Base-by-base conservation (phyloP, 2,329 filamentous ascomycete genomes). In the Cladosporium velox region DNA sequence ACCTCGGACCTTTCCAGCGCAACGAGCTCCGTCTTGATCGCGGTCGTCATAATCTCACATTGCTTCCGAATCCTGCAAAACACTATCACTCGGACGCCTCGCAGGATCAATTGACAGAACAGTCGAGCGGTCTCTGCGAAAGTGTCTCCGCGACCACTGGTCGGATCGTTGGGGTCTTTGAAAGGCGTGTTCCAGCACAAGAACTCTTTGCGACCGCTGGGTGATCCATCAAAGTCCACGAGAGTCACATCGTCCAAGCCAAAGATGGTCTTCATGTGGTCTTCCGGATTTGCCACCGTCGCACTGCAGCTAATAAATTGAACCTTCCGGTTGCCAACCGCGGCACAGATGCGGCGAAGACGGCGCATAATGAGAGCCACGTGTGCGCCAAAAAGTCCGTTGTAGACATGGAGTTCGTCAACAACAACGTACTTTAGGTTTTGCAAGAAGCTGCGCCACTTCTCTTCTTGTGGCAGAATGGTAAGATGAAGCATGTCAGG, bases 141-240 rank as follows among this genome's bases (percentile, higher is more conserved):
- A 3, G 90, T 89, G 75, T 92, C 92, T 15, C 91, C 92, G 66
- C 95, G 87, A 1, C 95, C 94, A 72, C 92, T 96, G 0, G 90
- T 88, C 10, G 93, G 91, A 77, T 98, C 94, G 0, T 85, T 86
- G 0, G 94, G 92, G 71, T 97, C 94, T 76, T 93, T 96, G 78
- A 88, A 97, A 0, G 95, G 95, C 0, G 94, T 97, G 72, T 99
- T 98, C 95, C 95, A 99, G 77, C 93, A 98, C 7, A 99, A 75
- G 66, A 98, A 98, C 73, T 98, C 94, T 76, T 98, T 98, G 26
- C 92, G 85, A 0, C 94, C 92, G 6, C 92, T 92, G 0, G 95
- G 95, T 0, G 93, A 97, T 1, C 95, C 95, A 75, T 99, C 95
- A 73, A 91, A 93, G 74, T 97, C 93, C 0, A 94, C 90, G 54